Base-by-base conservation (phyloP, 257 asterid genomes). In the Apocynum venetum region DNA sequence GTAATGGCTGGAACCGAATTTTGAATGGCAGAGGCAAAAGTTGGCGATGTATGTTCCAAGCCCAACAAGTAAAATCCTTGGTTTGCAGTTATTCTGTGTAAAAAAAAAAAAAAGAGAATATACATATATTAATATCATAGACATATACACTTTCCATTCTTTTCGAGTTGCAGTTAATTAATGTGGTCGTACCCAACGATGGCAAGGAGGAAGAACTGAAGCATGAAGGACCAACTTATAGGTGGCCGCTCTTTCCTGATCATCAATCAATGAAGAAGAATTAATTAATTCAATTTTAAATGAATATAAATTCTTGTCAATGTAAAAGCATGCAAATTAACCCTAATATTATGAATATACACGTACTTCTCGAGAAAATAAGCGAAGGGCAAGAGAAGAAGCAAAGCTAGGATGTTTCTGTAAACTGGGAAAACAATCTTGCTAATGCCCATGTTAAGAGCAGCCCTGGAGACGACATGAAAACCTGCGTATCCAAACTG, bases 401-500 rank as follows among this genome's bases (percentile, higher is more conserved):
- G 74, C 77, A 96, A 85, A 48, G 99, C 99, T n/a, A 93, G 90
- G 48, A 93, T 88, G 92, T 96, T 96, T 67, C 99, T 82, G 72
- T 96, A 96, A 75, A 96, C 97, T 0, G 98, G 93, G 87, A 92
- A 96, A 4, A 96, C 99, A 35, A 96, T 89, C 86, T 96, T 96
- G 96, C 99, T 96, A 10, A 96, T 96, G 57, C 99, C 99, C 98
- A 93, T 96, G 79, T 96, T 96, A 72, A 96, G 99, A 71, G 99
- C 99, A 38, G 89, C 88, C 47, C 98, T 79, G 2, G 99, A 96
- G 38, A 96, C 98, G 13, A 96, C 96, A 75, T 96, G 99, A 17
- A 96, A 96, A 31, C 99, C 99, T 2, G 99, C 99, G 56, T 96
- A 96, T 2, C 99, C 99, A 55, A 96, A 96, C 46, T 96, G 99